These are phyloP conservation scores for Acanthamoeba triangularis DNA, from an alignment of 208 protist genomes.

Conservation along the genomic window DNA sequence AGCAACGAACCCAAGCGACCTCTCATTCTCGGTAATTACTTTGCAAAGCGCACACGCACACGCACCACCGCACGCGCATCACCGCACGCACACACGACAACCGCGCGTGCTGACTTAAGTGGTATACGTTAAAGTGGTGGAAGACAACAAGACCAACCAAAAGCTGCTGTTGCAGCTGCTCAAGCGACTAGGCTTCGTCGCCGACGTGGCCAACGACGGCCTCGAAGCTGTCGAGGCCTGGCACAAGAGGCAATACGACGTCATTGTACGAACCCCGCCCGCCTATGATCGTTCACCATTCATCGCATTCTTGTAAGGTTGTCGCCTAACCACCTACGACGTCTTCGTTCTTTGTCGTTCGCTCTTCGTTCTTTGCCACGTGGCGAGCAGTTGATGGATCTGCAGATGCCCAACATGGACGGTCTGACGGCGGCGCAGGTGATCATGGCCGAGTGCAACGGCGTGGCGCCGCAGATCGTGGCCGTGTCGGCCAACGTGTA, in stretches of 20 bases:
- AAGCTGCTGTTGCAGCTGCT: conserved; percentile 30
- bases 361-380: too few species aligned
- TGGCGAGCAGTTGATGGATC: not conserved
- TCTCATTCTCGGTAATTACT: too few species aligned
- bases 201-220: conserved; percentile 59
- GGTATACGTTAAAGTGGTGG: too few species aligned
- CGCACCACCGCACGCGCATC: not conserved
- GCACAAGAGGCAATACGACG: not conserved
- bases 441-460: conserved; percentile 3
- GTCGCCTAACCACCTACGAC: too few species aligned
- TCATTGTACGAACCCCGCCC: not conserved
- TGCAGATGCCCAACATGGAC: conserved; percentile 69
- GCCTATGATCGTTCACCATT: not conserved
- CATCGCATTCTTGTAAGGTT: not conserved
- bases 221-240: conserved; percentile 29
- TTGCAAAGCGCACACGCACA: too few species aligned
- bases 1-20: not conserved
- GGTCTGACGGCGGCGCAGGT: not conserved
- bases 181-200: not conserved
- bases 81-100: not conserved
- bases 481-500: conserved; percentile 53
- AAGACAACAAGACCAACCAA: conserved; percentile 69
- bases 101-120: too few species aligned
- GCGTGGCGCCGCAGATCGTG: not conserved
- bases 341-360: not conserved